Base-by-base conservation (phyloP, 441 rosid species). In the Pelargonium australe region DNA sequence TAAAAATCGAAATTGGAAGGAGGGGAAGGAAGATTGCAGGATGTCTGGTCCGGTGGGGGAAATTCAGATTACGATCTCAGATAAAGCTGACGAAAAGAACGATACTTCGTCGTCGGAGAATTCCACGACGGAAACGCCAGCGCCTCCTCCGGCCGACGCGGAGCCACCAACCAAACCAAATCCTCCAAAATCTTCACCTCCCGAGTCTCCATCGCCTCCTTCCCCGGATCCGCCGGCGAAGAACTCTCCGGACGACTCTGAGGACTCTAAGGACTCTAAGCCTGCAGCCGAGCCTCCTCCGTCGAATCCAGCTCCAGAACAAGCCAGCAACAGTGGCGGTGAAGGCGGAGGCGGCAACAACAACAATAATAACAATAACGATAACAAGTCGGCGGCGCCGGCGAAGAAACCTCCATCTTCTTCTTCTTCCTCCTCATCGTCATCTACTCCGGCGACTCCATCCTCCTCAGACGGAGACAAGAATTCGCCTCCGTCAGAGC, bases 141-240 rank as follows among this genome's bases (percentile, higher is more conserved):
- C 37, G 37, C 5, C 37, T 34, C 37, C 37, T 34, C 37, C 37
- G 37, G 37, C 5, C 5, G 6, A 3, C 37, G 37, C 37, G 12
- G 4, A 8, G 3, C 51, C 51, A 8, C 12, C 51, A 0, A 10
- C 51, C 51, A 45, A 34, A 34, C 6, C 51, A 45, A 45, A 45
- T n/a, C 86, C 90, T 55, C 79, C 87, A 68, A 85, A 76, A 68
- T 60, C 87, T 8, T 23, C 47, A 16, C 12, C 51, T 45, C 12
- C 51, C 16, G 55, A 5, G 20, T 68, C 63, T 7, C 43, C 80
- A 1, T 19, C 68, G 0, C 9, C 40, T 5, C 34, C 69, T 1
- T n/a, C 66, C 31, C 64, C 72, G 34, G 40, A 57, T 1, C 4
- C 51, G 25, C 31, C 76, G 11, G 47, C 10, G 12, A 43, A 43